Evolutionary conservation across 108 stramenopile species (phyloP).

Genomic region (Fragilaria crotonensis): DNA sequence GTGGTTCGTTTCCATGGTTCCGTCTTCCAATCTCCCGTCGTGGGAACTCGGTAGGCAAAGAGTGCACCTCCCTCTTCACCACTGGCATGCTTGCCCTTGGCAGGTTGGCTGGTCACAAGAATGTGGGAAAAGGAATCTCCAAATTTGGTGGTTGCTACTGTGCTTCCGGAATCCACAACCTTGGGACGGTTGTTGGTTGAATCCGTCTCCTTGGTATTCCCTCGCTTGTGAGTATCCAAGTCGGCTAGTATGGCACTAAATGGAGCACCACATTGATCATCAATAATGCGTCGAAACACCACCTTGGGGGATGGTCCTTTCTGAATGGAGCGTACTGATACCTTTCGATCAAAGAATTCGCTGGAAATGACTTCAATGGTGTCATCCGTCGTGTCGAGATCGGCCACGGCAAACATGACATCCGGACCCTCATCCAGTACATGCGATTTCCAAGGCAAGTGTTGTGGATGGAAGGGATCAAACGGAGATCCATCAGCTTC

Average conservation of each 20-base stretch:
- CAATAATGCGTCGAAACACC: conserved; percentile 59
- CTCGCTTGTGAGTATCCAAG: conserved; percentile 34
- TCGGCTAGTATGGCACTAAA: conserved; percentile 84
- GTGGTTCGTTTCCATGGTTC: conserved; percentile 74
- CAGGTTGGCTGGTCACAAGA: conserved; percentile 68
- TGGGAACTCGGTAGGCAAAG: conserved; percentile 84
- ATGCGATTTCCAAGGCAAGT: conserved; percentile 77
- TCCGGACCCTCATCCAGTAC: conserved; percentile 89
- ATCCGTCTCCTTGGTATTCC: background rate
- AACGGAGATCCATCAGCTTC: conserved; percentile 76
- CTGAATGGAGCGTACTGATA: conserved; percentile 78
- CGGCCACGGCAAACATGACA: conserved; percentile 93
- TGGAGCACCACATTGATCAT: conserved; percentile 81
- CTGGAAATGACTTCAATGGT: conserved; percentile 87
- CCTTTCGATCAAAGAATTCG: conserved; percentile 82
- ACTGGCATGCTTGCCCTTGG: background rate
- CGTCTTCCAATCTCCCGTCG: conserved; percentile 57
- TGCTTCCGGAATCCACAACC: conserved; percentile 73
- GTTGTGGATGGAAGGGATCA: conserved; percentile 61
- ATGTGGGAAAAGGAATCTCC: conserved; percentile 73
- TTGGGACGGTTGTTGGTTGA: conserved; percentile 1
- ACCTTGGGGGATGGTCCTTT: conserved; percentile 50
- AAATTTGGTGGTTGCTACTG: conserved; percentile 39
- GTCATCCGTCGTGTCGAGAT: conserved; percentile 79
- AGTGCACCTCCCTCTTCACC: conserved; percentile 75